A percentile compares a stretch with the other conserved stretches of the same genome.
phyloP scores from a whole-genome alignment of 106 monocot species.

The Cymbidium sinense region DNA sequence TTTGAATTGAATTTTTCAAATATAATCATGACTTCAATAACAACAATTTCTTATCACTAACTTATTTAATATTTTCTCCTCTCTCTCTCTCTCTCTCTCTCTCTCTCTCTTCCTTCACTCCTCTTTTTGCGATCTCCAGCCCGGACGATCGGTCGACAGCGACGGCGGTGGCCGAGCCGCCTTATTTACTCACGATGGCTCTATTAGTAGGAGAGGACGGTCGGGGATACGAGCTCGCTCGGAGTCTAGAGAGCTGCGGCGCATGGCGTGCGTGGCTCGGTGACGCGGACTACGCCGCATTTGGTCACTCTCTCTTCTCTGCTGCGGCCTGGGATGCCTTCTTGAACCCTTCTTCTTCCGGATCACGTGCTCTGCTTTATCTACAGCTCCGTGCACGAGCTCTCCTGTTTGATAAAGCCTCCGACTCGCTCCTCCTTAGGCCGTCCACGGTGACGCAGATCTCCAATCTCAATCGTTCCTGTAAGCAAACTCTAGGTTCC shows the following conservation, averaged over 20 bases:
- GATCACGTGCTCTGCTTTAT: constrained; percentile 31
- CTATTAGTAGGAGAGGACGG: constrained; percentile 65
- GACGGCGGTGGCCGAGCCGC: not conserved
- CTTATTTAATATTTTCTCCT: no score
- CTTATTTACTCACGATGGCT: not conserved
- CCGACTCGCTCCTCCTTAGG: constrained; percentile 41
- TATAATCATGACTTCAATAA: no score
- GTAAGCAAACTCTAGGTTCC: constrained; percentile 22
- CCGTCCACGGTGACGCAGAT: constrained; percentile 13
- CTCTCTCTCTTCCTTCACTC: no score
- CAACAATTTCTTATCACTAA: no score
- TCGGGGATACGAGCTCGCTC: constrained; percentile 77
- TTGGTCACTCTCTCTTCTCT: constrained; percentile 56
- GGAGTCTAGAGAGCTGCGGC: constrained; percentile 59
- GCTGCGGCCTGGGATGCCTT: constrained; percentile 83
- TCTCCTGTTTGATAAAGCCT: constrained; percentile 86
- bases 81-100: no score
- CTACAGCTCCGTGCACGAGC: constrained; percentile 82
- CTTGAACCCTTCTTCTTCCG: constrained; percentile 31
- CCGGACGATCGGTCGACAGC: not conserved
- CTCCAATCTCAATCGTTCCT: constrained; percentile 39
- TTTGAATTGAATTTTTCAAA: no score
- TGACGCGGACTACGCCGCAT: constrained; percentile 55
- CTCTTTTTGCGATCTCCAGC: no score
- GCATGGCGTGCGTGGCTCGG: constrained; percentile 90